Base-by-base conservation (phyloP, 2,329 filamentous ascomycete genomes). In the Phaeosphaeria sp. region DNA sequence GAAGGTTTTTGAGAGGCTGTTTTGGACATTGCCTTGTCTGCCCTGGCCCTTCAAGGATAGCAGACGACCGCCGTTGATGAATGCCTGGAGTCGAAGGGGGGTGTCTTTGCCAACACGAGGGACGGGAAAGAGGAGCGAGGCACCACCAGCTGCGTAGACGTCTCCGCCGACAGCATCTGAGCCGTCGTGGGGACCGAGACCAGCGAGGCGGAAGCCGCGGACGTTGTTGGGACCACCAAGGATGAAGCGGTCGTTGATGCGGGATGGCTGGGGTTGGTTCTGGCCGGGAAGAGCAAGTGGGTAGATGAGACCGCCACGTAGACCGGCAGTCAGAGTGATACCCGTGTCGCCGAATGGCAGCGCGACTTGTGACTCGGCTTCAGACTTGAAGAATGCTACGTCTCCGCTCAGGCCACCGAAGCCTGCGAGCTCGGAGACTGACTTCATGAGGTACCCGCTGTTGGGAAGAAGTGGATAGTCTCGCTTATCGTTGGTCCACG, bases 161-260 rank as follows among this genome's bases (percentile, higher is more conserved):
- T 99, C 95, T 22, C 95, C 95, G 13, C 95, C 95, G 0, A 97
- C 87, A 0, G 93, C 89, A 78, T 99, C 94, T 18, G 82, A 77
- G 1, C 93, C 91, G 71, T 98, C 94, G 62, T 91, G 90, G 3
- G 95, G 93, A 8, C 95, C 95, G 6, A 99, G 84, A 1, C 95
- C 95, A 20, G 90, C 91, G 21, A 96, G 86, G 57, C 92, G 89
- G 83, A 99, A 99, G 1, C 95, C 95, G 54, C 95, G 91, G 15
- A 99, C 91, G 73, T 97, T 94, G 2, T 93, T 97, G 3, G 95
- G 94, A 0, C 95, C 95, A 44, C 95, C 95, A 30, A 99, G 90
- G 71, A 93, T 88, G 81, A 99, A 99, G 45, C 95, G 92, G 77
- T 99, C 95, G 74, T 96, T 97, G 71, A 98, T 86, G 27, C 92